Percentiles rank a stretch among this genome's conserved stretches.
Conservation (phyloP, 2,329 filamentous ascomycete genomes). For the Fonsecaea erecta region DNA sequence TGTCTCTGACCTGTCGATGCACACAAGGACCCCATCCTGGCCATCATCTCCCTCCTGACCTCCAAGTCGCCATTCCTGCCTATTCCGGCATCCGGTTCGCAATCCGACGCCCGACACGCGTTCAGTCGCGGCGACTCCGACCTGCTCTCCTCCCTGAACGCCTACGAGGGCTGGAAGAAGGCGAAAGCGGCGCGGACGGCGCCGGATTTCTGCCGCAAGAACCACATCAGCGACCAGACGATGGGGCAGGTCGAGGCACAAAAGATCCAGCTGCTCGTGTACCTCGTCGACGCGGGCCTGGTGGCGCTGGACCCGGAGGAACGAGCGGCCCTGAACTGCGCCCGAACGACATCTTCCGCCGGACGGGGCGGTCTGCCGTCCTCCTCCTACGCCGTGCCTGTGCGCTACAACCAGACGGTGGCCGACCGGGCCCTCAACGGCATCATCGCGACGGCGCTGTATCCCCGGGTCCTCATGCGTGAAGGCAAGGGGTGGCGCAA, state of each 20-base stretch:
- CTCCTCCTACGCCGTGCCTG: slow-evolving; percentile 74
- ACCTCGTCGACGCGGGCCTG: slow-evolving; percentile 83
- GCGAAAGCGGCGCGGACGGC: slow-evolving; percentile 72
- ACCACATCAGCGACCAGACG: slow-evolving; percentile 87
- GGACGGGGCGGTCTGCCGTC: slow-evolving; percentile 59
- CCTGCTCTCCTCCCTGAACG: slow-evolving; percentile 89
- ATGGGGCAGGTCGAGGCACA: slow-evolving; percentile 92
- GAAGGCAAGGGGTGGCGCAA: slow-evolving; percentile 90
- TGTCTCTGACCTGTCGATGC: neutral
- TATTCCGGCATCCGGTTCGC: slow-evolving; percentile 79
- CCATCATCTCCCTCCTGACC: slow-evolving; percentile 88
- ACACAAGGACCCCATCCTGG: slow-evolving; percentile 75
- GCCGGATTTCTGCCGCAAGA: slow-evolving; percentile 93
- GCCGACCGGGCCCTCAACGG: slow-evolving; percentile 80
- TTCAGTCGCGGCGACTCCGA: slow-evolving; percentile 91
- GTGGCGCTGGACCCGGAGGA: slow-evolving; percentile 62
- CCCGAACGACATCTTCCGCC: slow-evolving; percentile 11
- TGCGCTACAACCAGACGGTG: slow-evolving; percentile 73
- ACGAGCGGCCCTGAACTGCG: slow-evolving; percentile 23
- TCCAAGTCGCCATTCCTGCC: slow-evolving; percentile 93
- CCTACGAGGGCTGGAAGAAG: slow-evolving; percentile 85
- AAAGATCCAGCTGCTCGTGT: slow-evolving; percentile 85
- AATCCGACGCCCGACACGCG: slow-evolving; percentile 72
- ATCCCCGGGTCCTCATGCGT: slow-evolving; percentile 84
- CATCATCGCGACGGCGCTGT: slow-evolving; percentile 92